These are phyloP conservation scores for Akanthomyces lecanii DNA, from an alignment of 2,329 filamentous ascomycete species.

Conservation along the genomic window DNA sequence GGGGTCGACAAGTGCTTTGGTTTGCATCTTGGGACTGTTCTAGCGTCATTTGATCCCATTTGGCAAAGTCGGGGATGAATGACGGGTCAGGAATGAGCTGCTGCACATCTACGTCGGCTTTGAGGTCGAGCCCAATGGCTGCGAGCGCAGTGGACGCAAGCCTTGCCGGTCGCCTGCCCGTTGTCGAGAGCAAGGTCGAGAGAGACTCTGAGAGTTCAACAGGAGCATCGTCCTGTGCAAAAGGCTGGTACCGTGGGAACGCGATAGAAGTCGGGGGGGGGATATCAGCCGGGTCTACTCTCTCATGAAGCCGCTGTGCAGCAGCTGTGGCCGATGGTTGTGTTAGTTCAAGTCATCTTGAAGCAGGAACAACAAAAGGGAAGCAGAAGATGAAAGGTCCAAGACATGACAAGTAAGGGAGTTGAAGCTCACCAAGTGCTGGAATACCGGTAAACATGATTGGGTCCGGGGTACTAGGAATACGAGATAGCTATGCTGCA, in stretches of 20 bases:
- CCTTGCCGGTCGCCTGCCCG: constrained; percentile 43
- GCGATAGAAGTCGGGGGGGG: constrained; percentile 53
- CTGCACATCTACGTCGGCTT: constrained; percentile 42
- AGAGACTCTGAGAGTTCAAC: constrained; percentile 36
- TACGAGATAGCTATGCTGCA: not conserved
- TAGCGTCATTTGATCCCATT: constrained; percentile 46
- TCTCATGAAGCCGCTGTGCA: constrained; percentile 15
- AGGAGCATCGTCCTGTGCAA: constrained; percentile 29
- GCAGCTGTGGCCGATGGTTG: not conserved
- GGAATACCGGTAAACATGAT: constrained; percentile 13
- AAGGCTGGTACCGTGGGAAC: constrained; percentile 45
- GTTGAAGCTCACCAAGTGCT: constrained; percentile 1
- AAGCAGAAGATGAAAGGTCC: not conserved
- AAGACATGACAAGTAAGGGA: not conserved
- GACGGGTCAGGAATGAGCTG: constrained; percentile 52
- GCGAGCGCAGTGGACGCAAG: constrained; percentile 46
- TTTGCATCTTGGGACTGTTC: constrained; percentile 49
- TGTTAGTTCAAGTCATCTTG: constrained; percentile 2
- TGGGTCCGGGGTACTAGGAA: not conserved
- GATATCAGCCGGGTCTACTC: constrained; percentile 46
- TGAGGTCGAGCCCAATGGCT: constrained; percentile 55
- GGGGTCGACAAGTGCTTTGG: constrained; percentile 41
- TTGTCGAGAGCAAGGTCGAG: constrained; percentile 47
- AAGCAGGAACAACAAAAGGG: not conserved
- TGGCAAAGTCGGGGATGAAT: constrained; percentile 49